Conservation (phyloP, 148 eudicot genomes). For the Fagopyrum tataricum region DNA sequence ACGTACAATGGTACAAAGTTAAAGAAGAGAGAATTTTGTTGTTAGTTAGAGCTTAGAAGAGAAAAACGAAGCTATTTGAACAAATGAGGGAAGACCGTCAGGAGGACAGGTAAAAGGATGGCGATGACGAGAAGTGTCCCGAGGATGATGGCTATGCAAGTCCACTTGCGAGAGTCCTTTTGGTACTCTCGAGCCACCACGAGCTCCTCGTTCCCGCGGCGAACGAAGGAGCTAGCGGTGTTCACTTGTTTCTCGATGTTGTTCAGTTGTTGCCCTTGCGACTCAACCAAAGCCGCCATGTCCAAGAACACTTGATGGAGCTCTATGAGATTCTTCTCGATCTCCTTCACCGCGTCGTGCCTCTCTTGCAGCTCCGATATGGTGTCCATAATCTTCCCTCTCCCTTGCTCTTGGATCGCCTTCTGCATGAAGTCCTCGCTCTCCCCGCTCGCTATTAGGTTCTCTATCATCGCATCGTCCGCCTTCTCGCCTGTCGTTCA, state of each 20-base stretch:
- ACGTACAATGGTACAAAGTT: too few species aligned
- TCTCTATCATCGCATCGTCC: slow-evolving; percentile 48
- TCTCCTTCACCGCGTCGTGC: slow-evolving; percentile 64
- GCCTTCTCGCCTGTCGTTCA: slow-evolving; percentile 53
- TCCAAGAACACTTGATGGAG: slow-evolving; percentile 68
- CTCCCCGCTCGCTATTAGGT: slow-evolving; percentile 51
- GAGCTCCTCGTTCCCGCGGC: slow-evolving; percentile 36
- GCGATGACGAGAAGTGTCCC: slow-evolving; percentile 21
- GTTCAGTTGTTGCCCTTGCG: slow-evolving; percentile 45
- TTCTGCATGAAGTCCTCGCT: slow-evolving; percentile 50
- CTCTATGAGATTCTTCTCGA: slow-evolving; percentile 52
- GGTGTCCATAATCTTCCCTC: slow-evolving; percentile 54
- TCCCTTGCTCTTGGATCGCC: slow-evolving; percentile 74
- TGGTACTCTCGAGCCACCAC: slow-evolving; percentile 45
- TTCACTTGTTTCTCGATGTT: slow-evolving; percentile 49
- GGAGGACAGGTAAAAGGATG: slow-evolving; percentile 33
- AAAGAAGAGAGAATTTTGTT: too few species aligned
- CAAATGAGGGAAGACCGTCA: slow-evolving; percentile 26
- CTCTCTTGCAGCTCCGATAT: slow-evolving; percentile 73
- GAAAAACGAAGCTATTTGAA: background rate
- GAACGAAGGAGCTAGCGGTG: slow-evolving; percentile 46
- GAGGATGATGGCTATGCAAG: slow-evolving; percentile 38
- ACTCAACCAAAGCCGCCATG: slow-evolving; percentile 66
- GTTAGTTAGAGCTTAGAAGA: too few species aligned
- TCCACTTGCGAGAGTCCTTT: slow-evolving; percentile 54